phyloP scores from a whole-genome alignment of 2,329 filamentous ascomycete genomes.

The Ceratocystis variospora region DNA sequence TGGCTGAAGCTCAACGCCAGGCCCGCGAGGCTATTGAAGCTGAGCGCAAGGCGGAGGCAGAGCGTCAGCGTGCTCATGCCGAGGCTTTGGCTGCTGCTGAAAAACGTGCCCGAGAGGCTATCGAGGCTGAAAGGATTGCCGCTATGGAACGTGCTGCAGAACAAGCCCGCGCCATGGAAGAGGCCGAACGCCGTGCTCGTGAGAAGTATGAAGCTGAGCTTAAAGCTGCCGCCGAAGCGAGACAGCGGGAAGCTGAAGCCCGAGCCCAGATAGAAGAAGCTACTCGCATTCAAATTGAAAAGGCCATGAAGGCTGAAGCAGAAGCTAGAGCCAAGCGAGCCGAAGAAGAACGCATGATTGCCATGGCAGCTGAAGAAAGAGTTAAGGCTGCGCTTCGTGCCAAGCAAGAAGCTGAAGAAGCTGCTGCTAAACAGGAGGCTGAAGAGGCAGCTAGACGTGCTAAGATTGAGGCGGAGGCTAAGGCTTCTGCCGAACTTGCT shows the following conservation, averaged over 20 bases:
- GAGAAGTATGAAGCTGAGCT: conserved; percentile 24
- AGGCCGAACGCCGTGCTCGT: conserved; percentile 30
- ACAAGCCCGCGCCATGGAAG: conserved; percentile 26
- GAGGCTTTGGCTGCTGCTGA: conserved; percentile 33
- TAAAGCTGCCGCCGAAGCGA: conserved; percentile 23
- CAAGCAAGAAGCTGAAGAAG: conserved; percentile 29
- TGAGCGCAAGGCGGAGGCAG: conserved; percentile 33
- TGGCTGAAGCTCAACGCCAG: conserved; percentile 27
- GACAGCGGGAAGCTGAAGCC: conserved; percentile 24
- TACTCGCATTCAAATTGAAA: conserved; percentile 22
- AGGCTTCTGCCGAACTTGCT: conserved; percentile 30
- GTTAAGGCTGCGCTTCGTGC: conserved; percentile 26
- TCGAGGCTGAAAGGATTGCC: conserved; percentile 32
- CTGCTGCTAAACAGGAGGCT: conserved; percentile 21
- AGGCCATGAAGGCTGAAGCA: conserved; percentile 22
- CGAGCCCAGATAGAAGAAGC: conserved; percentile 20
- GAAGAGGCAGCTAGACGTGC: conserved; percentile 22
- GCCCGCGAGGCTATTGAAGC: conserved; percentile 33
- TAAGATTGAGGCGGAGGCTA: conserved; percentile 20
- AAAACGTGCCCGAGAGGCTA: conserved; percentile 27
- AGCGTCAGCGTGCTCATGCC: conserved; percentile 29
- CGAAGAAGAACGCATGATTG: conserved; percentile 20
- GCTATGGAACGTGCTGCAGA: conserved; percentile 30
- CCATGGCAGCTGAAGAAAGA: conserved; percentile 14
- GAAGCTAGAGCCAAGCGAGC: conserved; percentile 23